These are phyloP conservation scores for Zychaea mexicana DNA, from an alignment of 371 early-diverging fungal species.

Conservation along the genomic window DNA sequence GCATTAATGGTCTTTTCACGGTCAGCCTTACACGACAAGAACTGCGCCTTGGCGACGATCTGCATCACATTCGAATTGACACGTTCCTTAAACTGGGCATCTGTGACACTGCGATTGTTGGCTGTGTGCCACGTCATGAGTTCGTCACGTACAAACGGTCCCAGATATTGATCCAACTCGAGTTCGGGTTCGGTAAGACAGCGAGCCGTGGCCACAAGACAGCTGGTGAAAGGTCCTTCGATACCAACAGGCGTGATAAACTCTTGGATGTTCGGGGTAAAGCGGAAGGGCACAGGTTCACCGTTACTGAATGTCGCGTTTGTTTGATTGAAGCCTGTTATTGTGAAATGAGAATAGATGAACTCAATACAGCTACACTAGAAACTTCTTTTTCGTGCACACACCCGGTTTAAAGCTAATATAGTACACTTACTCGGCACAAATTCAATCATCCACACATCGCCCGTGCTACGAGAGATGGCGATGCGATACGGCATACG, in stretches of 20 bases:
- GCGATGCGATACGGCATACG: constrained; percentile 86
- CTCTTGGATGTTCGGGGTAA: constrained; percentile 95
- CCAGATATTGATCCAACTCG: constrained; percentile 83
- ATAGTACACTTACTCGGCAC: constrained; percentile 61
- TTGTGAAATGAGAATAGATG: constrained; percentile 1
- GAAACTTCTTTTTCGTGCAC: background rate
- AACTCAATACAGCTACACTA: too few species aligned
- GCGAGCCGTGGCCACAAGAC: constrained; percentile 79
- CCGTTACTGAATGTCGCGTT: constrained; percentile 43
- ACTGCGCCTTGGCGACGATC: constrained; percentile 70
- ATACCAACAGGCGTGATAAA: constrained; percentile 92
- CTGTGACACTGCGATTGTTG: constrained; percentile 59
- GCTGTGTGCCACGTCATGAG: constrained; percentile 74
- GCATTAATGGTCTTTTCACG: constrained; percentile 65
- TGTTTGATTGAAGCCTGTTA: constrained; percentile 31
- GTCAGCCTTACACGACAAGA: constrained; percentile 76
- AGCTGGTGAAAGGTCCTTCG: constrained; percentile 87
- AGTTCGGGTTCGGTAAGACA: constrained; percentile 79
- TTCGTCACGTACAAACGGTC: constrained; percentile 91
- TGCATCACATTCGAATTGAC: constrained; percentile 74
- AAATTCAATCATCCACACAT: constrained; percentile 82
- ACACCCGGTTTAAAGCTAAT: too few species aligned
- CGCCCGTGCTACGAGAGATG: constrained; percentile 83
- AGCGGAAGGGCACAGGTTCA: constrained; percentile 95
- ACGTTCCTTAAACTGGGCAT: constrained; percentile 64